Evolutionary conservation across 108 stramenopile genomes (phyloP), one percentile per base, ranked within the genome.

Genomic region (Cyclotella distinguenda): DNA sequence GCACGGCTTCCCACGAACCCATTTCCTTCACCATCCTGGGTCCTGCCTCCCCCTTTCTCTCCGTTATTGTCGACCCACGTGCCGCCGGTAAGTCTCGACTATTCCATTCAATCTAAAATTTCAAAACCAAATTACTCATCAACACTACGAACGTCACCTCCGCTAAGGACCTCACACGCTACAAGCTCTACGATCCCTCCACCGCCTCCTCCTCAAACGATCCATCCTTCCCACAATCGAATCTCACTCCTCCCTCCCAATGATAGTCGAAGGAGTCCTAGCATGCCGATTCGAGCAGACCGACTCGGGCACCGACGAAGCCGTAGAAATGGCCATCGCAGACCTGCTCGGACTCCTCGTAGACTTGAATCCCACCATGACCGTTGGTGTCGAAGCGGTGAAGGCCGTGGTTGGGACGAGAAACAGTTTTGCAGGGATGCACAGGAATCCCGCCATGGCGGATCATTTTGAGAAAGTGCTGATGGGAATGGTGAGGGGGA

Each of bases 261-360:
- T n/a, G n/a, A n/a, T n/a, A n/a, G n/a, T n/a, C n/a, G n/a, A n/a
- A n/a, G 89, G 82, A 8, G 77, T 93, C 13, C 59, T 93, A 40
- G 78, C 75, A 19, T 93, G 92, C 62, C 78, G 85, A 77, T 93
- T 93, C 56, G 92, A 93, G 69, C 92, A 93, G 53, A 93, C 92
- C 1, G 88, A 93, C 79, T 87, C 88, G 0, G 89, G 86, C 18
- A 83, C 86, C n/a, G 92, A 93, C 47, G 92, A 93, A 68, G 92
- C 92, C 23, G 92, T 93, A 0, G 92, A 93, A 84, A 88, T 93
- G 89, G 92, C 92, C 8, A 90, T 93, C 64, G 88, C 88, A 15
- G 92, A 93, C 75, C 69, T 93, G 40, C 68, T 93, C 27, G 57
- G 74, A 10, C 63, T 93, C 30, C 40, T 93, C 52, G 82, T 91